Conservation (phyloP, 2,329 filamentous ascomycete genomes). For the Fusarium sp. region DNA sequence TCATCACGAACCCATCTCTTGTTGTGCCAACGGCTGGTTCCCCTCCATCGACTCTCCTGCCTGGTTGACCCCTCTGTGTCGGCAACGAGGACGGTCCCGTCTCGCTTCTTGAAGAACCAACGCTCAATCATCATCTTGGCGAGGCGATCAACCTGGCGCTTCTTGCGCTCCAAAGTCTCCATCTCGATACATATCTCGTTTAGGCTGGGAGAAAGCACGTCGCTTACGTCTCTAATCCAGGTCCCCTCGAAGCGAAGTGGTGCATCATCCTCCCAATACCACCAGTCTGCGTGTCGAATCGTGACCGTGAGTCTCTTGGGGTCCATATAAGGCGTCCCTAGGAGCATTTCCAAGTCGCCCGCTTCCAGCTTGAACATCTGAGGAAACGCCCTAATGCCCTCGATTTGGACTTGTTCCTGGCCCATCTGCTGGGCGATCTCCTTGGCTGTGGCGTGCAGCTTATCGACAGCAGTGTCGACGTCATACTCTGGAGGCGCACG, state of each 20-base stretch:
- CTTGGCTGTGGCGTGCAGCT: conserved; percentile 19
- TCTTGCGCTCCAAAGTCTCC: conserved; percentile 61
- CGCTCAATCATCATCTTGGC: conserved; percentile 42
- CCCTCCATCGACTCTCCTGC: conserved; percentile 56
- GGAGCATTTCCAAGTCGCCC: conserved; percentile 41
- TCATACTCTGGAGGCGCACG: conserved; percentile 48
- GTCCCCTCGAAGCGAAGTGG: conserved; percentile 50
- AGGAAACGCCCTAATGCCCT: conserved; percentile 55
- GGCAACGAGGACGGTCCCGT: conserved; percentile 48
- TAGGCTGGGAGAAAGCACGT: conserved; percentile 48
- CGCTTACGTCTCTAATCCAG: conserved; percentile 50
- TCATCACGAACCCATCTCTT: conserved; percentile 58
- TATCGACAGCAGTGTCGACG: not conserved
- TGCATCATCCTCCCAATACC: conserved; percentile 25
- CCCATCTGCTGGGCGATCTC: conserved; percentile 38
- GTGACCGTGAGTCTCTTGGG: conserved; percentile 57
- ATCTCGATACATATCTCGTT: conserved; percentile 57
- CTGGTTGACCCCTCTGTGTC: conserved; percentile 39
- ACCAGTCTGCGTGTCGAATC: conserved; percentile 59
- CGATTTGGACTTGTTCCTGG: conserved; percentile 41
- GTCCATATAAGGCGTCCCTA: conserved; percentile 45
- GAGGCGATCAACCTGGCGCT: conserved; percentile 58
- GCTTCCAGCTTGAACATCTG: conserved; percentile 55
- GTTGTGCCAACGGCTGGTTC: conserved; percentile 55
- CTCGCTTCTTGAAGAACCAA: conserved; percentile 45